Evolutionary conservation across 345 rosid genomes (phyloP).

Genomic region (Rhodamnia argentea): DNA sequence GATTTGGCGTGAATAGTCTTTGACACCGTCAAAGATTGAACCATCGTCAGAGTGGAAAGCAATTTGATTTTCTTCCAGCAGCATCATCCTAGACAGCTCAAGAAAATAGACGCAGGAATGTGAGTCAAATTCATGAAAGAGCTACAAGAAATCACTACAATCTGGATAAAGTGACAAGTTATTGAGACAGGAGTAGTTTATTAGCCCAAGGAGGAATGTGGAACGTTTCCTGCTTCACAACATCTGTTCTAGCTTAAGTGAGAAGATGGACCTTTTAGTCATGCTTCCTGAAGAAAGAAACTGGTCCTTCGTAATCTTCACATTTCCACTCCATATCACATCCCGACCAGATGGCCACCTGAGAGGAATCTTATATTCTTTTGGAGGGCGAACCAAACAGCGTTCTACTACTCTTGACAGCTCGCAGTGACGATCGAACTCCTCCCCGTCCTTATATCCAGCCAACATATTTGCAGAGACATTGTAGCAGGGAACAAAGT

Average conservation of each 20-base stretch:
- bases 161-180: background rate
- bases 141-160: background rate
- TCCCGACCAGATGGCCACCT: constrained; percentile 95
- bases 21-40: constrained; percentile 76
- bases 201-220: background rate
- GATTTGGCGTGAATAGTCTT: constrained; percentile 88
- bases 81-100: constrained; percentile 54
- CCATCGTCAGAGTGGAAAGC: constrained; percentile 93
- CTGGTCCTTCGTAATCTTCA: constrained; percentile 89
- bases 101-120: background rate
- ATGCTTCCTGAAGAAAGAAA: constrained; percentile 97
- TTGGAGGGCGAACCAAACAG: constrained; percentile 88
- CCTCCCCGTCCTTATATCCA: constrained; percentile 78
- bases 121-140: background rate
- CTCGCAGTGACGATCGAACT: constrained; percentile 87
- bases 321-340: constrained; percentile 94
- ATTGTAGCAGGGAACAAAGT: constrained; percentile 88
- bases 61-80: constrained; percentile 96
- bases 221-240: too few species aligned
- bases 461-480: constrained; percentile 59
- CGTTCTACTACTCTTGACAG: constrained; percentile 29
- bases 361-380: constrained; percentile 87
- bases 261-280: constrained; percentile 64
- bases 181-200: background rate
- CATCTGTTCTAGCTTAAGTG: background rate